Percentiles rank a stretch among this genome's conserved stretches.
phyloP scores from a whole-genome alignment of 1,139 yeast genomes.

The Nadsonia starkeyi-henricii region DNA sequence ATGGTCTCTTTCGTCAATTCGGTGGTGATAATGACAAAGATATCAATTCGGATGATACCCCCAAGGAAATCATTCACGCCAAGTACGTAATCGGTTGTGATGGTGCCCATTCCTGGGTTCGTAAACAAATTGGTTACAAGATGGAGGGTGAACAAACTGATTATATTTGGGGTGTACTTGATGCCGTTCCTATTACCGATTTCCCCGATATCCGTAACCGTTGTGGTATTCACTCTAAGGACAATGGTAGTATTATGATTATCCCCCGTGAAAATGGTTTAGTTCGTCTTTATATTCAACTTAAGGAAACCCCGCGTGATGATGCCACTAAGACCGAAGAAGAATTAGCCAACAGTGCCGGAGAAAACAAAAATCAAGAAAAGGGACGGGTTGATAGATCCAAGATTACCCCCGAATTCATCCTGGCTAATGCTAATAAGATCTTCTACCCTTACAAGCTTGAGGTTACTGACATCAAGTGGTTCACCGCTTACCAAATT shows the following conservation, averaged over 20 bases:
- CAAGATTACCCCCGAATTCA: constrained; percentile 20
- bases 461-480: constrained; percentile 22
- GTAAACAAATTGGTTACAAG: constrained; percentile 19
- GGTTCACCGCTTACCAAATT: constrained; percentile 29
- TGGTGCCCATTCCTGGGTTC: constrained; percentile 29
- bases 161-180: constrained; percentile 28
- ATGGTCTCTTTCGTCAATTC: constrained; percentile 24
- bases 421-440: constrained; percentile 22
- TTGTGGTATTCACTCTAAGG: constrained; percentile 25
- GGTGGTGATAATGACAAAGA: constrained; percentile 19
- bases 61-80: constrained; percentile 17
- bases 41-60: constrained; percentile 2
- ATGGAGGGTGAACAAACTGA: constrained; percentile 29
- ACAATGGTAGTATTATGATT: constrained; percentile 24
- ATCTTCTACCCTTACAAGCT: constrained; percentile 23
- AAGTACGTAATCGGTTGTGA: constrained; percentile 28
- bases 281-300: constrained; percentile 24
- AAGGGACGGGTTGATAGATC: constrained; percentile 23
- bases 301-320: constrained; percentile 21
- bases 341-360: constrained; percentile 2
- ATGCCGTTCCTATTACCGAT: constrained; percentile 25
- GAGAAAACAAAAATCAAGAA: constrained; percentile 6
- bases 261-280: constrained; percentile 27
- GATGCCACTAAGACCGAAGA: constrained; percentile 9
- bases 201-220: constrained; percentile 28